Base-by-base conservation (phyloP, 2,329 filamentous ascomycete genomes). In the Exutisphaerella laricina region DNA sequence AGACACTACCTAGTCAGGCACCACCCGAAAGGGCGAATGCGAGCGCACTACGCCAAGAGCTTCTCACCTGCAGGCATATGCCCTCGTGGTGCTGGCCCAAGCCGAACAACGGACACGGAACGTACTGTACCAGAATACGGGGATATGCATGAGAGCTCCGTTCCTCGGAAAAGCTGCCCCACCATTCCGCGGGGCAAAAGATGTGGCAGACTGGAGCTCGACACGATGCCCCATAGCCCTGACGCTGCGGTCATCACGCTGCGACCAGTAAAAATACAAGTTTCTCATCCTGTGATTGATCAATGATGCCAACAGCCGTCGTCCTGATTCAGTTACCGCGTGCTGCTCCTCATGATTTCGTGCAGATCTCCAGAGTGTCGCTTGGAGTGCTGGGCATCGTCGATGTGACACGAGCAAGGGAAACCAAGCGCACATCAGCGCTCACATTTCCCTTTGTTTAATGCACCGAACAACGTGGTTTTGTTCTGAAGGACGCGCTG, bases 291-390 rank as follows among this genome's bases (percentile, higher is more conserved):
- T n/a, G n/a, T n/a, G n/a, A 16, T 35, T 34, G 31, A 34, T 34
- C 29, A 32, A n/a, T 13, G 39, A 10, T 33, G 39, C 32, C 22
- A 36, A 20, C 13, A 35, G 33, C 33, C 8, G 18, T 23, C 3
- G 20, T 23, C 10, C 41, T 17, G 17, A 42, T 33, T 33, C 28
- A 30, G 36, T 28, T 36, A 31, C 21, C 32, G 28, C 28, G 16
- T 37, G 41, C 45, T 52, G 46, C 41, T 46, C 46, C 39, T 44
- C 46, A 43, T 49, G 46, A 49, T 49, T 47, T 39, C 41, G 46
- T 47, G 49, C 43, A 52, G 46, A 7, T 12, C 23, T 26, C 25
- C 31, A 21, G 25, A 28, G 5, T 23, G 20, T 35, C 33, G n/a
- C 20, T 35, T 12, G 32, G 41, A 43, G 34, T 39, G 39, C 40